Evolutionary conservation across 2,329 filamentous ascomycete genomes (phyloP).

Genomic region (Dactylellina sp.): DNA sequence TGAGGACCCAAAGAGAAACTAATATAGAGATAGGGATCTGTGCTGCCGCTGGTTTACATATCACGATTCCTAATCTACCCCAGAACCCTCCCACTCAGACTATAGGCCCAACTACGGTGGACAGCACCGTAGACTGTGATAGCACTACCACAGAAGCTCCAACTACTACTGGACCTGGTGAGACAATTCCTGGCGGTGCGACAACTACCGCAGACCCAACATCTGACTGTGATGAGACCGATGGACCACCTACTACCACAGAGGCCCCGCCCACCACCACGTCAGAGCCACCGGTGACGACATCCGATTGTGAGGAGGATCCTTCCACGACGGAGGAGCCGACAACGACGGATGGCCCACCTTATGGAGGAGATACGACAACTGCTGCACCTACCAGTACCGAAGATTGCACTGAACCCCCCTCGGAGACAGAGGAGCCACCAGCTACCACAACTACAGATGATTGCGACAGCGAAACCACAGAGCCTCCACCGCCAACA

Average conservation of each 20-base stretch:
- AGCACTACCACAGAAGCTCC: conserved; percentile 40
- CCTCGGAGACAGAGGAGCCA: conserved; percentile 33
- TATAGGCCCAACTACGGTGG: conserved; percentile 47
- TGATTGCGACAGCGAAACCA: conserved; percentile 29
- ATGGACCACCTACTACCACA: conserved; percentile 44
- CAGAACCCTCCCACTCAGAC: conserved; percentile 24
- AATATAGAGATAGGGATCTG: conserved; percentile 37
- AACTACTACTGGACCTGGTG: conserved; percentile 51
- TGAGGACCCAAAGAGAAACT: conserved; percentile 1
- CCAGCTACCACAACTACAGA: conserved; percentile 36
- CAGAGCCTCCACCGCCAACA: conserved; percentile 26
- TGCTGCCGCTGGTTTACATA: conserved; percentile 33
- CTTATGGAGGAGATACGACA: conserved; percentile 13
- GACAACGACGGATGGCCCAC: conserved; percentile 26
- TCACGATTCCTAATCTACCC: conserved; percentile 44
- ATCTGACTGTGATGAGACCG: conserved; percentile 56
- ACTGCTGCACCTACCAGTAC: conserved; percentile 24
- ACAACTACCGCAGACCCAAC: conserved; percentile 52
- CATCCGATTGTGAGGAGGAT: conserved; percentile 43
- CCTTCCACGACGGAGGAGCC: conserved; percentile 30
- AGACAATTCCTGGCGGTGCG: conserved; percentile 46
- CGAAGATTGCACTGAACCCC: conserved; percentile 44
- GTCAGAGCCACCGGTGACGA: conserved; percentile 22
- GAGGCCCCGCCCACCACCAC: conserved; percentile 22
- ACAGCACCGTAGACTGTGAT: conserved; percentile 52